Conservation (phyloP, 768 basidiomycete species). For the Mycena maculata region DNA sequence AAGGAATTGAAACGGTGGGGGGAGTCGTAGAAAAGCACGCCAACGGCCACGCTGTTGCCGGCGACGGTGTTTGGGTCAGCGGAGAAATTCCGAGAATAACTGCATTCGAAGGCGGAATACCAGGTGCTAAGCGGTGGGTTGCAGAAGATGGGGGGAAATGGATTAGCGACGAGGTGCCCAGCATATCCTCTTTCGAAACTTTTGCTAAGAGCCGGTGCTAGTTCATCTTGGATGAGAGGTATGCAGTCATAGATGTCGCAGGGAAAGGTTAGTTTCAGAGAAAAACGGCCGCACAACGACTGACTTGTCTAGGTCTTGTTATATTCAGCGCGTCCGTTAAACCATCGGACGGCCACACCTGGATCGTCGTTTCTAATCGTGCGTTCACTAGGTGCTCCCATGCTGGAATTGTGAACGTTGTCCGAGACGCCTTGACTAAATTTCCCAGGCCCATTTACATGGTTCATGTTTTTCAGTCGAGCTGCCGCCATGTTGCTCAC, state of each 20-base stretch:
- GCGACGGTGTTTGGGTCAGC: constrained; percentile 77
- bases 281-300: too few species aligned
- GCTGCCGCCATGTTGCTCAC: constrained; percentile 2
- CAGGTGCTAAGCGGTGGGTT: constrained; percentile 75
- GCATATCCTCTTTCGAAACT: not conserved
- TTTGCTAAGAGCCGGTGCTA: constrained; percentile 41
- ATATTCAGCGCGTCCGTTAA: constrained; percentile 85
- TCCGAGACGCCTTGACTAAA: constrained; percentile 71
- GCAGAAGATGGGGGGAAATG: constrained; percentile 54
- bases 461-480: constrained; percentile 51
- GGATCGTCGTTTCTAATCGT: not conserved
- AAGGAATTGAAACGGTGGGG: constrained; percentile 65
- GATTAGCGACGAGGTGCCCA: constrained; percentile 65
- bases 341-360: too few species aligned
- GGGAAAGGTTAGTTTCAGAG: too few species aligned
- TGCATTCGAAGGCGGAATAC: constrained; percentile 73
- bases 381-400: constrained; percentile 65
- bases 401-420: constrained; percentile 88
- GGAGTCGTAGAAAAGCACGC: constrained; percentile 66
- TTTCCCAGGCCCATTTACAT: constrained; percentile 81
- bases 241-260: constrained; percentile 79
- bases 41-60: constrained; percentile 75
- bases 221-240: constrained; percentile 88
- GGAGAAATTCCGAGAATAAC: constrained; percentile 83
- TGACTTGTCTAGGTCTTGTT: too few species aligned